Evolutionary conservation across 2,329 filamentous ascomycete species (phyloP).

Genomic region (Ceratocystis cacaofunesta): DNA sequence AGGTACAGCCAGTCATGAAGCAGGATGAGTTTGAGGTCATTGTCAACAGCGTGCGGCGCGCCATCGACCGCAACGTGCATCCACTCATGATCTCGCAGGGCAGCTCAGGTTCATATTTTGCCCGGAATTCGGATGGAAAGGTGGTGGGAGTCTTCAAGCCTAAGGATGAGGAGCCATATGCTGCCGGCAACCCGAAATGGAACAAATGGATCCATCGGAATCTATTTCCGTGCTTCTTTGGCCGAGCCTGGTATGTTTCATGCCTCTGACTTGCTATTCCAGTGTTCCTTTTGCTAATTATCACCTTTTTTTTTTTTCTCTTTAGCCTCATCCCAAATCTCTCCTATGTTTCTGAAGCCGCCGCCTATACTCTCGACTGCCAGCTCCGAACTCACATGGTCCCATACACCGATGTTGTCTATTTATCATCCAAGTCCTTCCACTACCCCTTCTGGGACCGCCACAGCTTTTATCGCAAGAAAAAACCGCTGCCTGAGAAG

Average conservation of each 20-base stretch:
- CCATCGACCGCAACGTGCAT: conserved; percentile 81
- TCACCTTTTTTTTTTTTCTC: conserved; percentile 9
- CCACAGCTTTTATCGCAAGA: conserved; percentile 72
- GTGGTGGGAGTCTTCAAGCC: conserved; percentile 97
- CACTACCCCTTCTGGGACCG: conserved; percentile 98
- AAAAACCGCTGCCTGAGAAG: conserved; percentile 75
- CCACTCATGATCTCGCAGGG: conserved; percentile 94
- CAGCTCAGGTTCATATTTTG: conserved; percentile 96
- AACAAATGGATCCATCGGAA: conserved; percentile 99
- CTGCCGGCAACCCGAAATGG: conserved; percentile 95
- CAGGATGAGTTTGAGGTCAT: conserved; percentile 73
- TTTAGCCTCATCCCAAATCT: conserved; percentile 78
- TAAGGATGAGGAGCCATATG: conserved; percentile 97
- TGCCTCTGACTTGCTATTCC: background rate
- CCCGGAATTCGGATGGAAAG: conserved; percentile 77
- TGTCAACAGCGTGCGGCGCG: conserved; percentile 75
- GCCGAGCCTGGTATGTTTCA: conserved; percentile 57
- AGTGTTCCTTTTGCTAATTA: conserved; percentile 16
- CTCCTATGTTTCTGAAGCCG: conserved; percentile 94
- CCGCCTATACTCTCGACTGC: conserved; percentile 84
- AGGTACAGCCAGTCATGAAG: conserved; percentile 50
- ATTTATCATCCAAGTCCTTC: conserved; percentile 89
- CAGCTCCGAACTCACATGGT: conserved; percentile 84
- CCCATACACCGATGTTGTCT: conserved; percentile 90
- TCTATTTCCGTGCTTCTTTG: conserved; percentile 93